Evolutionary conservation across 768 basidiomycete species (phyloP).

Genomic region (Tephrocybe sp.): DNA sequence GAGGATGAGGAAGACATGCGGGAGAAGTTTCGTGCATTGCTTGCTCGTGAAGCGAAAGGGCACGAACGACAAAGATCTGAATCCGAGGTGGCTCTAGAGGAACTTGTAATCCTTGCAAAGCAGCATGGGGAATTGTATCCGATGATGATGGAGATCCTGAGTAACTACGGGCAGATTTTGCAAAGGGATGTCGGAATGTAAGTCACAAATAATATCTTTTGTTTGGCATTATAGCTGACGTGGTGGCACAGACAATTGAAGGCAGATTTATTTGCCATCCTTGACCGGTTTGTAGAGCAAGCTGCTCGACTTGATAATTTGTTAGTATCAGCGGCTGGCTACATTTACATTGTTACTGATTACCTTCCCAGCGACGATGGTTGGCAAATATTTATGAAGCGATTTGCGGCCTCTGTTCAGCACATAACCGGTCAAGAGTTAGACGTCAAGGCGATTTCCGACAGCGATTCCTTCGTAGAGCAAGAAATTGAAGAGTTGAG

Average conservation of each 20-base stretch:
- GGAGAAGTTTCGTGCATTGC: constrained; percentile 49
- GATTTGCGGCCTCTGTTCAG: constrained; percentile 60
- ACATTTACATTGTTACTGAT: constrained; percentile 3
- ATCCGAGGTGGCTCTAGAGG: constrained; percentile 55
- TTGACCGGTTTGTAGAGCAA: constrained; percentile 68
- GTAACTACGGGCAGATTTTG: constrained; percentile 53
- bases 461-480: constrained; percentile 42
- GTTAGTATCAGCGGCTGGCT: constrained; percentile 36
- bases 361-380: constrained; percentile 52
- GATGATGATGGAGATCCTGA: constrained; percentile 58
- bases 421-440: constrained; percentile 66
- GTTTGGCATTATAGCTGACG: not conserved
- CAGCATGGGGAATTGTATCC: constrained; percentile 65
- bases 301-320: constrained; percentile 59
- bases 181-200: constrained; percentile 63
- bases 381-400: constrained; percentile 63
- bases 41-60: constrained; percentile 24
- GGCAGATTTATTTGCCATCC: constrained; percentile 32
- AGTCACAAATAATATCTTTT: constrained; percentile 25
- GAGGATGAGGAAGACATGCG: constrained; percentile 88
- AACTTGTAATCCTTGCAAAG: constrained; percentile 59
- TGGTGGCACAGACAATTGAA: constrained; percentile 11
- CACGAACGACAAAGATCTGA: constrained; percentile 43
- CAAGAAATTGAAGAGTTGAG: constrained; percentile 64
- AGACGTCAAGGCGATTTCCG: constrained; percentile 46